Conservation (phyloP, 139 green algal genomes). For the Nannochloris sp. region DNA sequence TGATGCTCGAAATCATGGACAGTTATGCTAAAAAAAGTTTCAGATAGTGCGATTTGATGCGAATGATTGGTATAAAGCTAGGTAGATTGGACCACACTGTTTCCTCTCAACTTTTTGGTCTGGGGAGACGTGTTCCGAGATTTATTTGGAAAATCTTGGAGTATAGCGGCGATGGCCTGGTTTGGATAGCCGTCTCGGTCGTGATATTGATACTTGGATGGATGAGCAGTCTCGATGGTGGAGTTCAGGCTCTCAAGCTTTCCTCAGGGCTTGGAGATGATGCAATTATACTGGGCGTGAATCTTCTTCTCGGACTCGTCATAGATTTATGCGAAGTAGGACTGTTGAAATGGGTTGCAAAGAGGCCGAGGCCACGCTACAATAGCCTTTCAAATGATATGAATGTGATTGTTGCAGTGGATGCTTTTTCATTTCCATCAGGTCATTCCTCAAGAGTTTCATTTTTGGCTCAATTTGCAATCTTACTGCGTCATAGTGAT, state of each 20-base stretch:
- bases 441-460: slow-evolving; percentile 46
- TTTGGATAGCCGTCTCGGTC: slow-evolving; percentile 29
- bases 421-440: slow-evolving; percentile 48
- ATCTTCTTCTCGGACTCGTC: slow-evolving; percentile 34
- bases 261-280: too few relatives aligned
- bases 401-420: slow-evolving; percentile 45
- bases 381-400: slow-evolving; percentile 42
- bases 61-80: neutral
- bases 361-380: slow-evolving; percentile 40
- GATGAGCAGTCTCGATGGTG: too few relatives aligned
- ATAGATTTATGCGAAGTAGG: slow-evolving; percentile 46
- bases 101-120: neutral
- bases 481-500: neutral
- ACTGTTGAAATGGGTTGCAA: slow-evolving; percentile 29
- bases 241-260: too few relatives aligned
- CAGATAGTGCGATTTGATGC: too few relatives aligned
- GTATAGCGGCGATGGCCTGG: slow-evolving; percentile 38
- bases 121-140: slow-evolving; percentile 23
- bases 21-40: too few relatives aligned
- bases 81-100: neutral
- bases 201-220: neutral
- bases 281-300: too few relatives aligned
- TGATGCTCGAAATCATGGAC: too few relatives aligned
- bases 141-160: slow-evolving; percentile 34
- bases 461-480: slow-evolving; percentile 37